Percentiles rank a stretch among this genome's conserved stretches.
These are phyloP conservation scores for Ceratobasidium sp. DNA, from an alignment of 1,284 basidiomycete species.

Conservation along the genomic window DNA sequence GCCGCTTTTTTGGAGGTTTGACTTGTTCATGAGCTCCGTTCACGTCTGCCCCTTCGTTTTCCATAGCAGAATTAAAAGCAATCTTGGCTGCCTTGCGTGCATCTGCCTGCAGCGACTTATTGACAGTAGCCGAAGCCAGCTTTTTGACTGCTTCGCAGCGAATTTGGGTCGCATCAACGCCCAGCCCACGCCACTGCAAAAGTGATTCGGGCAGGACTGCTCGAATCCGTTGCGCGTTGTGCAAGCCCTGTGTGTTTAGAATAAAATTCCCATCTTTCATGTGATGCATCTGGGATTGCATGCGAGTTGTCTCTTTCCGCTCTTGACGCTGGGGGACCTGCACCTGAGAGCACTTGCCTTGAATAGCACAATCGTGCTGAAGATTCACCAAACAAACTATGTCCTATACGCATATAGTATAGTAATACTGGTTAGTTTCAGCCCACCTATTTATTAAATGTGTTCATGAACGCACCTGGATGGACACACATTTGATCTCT, in stretches of 20 bases:
- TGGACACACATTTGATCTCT: neutral
- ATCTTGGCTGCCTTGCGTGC: conserved; percentile 12
- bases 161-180: neutral
- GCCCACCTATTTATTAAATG: neutral
- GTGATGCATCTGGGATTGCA: neutral
- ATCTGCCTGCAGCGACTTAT: neutral
- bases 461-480: neutral
- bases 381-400: conserved; percentile 7
- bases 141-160: neutral
- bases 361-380: conserved; percentile 7
- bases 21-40: too few species aligned
- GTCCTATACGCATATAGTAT: neutral
- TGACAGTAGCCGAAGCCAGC: neutral
- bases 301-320: neutral
- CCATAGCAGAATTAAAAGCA: neutral
- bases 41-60: too few species aligned
- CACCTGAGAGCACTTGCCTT: neutral
- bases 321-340: neutral
- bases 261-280: neutral
- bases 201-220: neutral
- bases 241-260: conserved; percentile 13
- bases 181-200: neutral
- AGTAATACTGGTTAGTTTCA: neutral
- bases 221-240: conserved; percentile 1
- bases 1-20: too few species aligned